phyloP scores from a whole-genome alignment of 192 early-diverging fungal genomes.

The Rhizophagus clarus region DNA sequence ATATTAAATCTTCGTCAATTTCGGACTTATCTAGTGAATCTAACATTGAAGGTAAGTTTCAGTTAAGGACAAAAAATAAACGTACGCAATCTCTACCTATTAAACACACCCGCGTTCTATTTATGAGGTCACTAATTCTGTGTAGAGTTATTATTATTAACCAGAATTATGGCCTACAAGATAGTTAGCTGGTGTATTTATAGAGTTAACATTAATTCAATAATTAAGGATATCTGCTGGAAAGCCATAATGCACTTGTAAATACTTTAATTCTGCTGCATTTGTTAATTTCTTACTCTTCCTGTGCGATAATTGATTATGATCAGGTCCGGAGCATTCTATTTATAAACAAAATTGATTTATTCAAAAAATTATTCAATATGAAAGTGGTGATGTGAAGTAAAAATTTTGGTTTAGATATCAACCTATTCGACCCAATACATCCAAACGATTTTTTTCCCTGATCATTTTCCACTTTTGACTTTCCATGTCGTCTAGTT shows the following conservation, averaged over 20 bases:
- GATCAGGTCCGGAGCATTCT: conserved; percentile 20
- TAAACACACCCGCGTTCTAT: neutral
- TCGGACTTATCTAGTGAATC: conserved; percentile 2
- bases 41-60: conserved; percentile 17
- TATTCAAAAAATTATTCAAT: neutral
- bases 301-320: neutral
- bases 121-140: neutral
- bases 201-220: neutral
- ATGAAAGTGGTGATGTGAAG: neutral
- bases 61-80: conserved; percentile 13
- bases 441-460: conserved; percentile 8
- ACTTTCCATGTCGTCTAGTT: neutral
- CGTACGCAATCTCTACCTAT: neutral
- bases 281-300: neutral
- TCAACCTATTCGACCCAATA: neutral
- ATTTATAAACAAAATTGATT: neutral
- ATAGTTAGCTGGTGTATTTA: neutral
- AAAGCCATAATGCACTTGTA: conserved; percentile 22
- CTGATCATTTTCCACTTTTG: neutral
- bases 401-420: neutral
- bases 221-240: conserved; percentile 32
- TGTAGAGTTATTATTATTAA: neutral
- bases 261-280: neutral
- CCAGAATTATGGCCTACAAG: neutral
- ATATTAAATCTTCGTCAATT: conserved; percentile 17